Evolutionary conservation across 768 basidiomycete genomes (phyloP).

Genomic region (Amanita fuliginea): DNA sequence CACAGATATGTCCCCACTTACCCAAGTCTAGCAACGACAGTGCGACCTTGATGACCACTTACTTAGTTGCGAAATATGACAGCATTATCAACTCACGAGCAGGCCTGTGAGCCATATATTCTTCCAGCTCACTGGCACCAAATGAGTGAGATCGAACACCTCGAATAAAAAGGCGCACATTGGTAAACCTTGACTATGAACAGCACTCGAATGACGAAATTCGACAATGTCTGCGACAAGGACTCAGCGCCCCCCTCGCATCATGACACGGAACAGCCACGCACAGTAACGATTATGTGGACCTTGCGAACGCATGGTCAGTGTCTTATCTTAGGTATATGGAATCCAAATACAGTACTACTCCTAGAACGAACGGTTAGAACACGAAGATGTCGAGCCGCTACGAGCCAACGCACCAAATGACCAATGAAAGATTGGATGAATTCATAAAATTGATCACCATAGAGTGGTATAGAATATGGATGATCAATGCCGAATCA

Average conservation of each 20-base stretch:
- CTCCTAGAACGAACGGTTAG: too few relatives aligned
- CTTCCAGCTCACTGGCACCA: slow-evolving; percentile 29
- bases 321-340: neutral
- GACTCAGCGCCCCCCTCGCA: neutral
- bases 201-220: slow-evolving; percentile 40
- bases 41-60: slow-evolving; percentile 15
- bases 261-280: slow-evolving; percentile 9
- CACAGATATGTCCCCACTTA: slow-evolving; percentile 14
- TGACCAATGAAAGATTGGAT: neutral
- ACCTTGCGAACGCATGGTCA: slow-evolving; percentile 20
- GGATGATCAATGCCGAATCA: slow-evolving; percentile 38
- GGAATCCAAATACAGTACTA: neutral
- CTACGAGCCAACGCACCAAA: slow-evolving; percentile 27
- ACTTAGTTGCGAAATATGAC: neutral
- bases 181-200: slow-evolving; percentile 40
- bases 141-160: neutral
- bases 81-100: slow-evolving; percentile 28
- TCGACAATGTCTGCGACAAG: slow-evolving; percentile 28
- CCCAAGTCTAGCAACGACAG: slow-evolving; percentile 35
- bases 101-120: slow-evolving; percentile 29
- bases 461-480: slow-evolving; percentile 48
- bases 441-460: slow-evolving; percentile 44
- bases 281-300: slow-evolving; percentile 43
- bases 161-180: slow-evolving; percentile 23
- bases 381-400: too few relatives aligned